Evolutionary conservation across 441 rosid species (phyloP), one percentile per base, ranked within the genome.

Genomic region (Erysimum cheiri): DNA sequence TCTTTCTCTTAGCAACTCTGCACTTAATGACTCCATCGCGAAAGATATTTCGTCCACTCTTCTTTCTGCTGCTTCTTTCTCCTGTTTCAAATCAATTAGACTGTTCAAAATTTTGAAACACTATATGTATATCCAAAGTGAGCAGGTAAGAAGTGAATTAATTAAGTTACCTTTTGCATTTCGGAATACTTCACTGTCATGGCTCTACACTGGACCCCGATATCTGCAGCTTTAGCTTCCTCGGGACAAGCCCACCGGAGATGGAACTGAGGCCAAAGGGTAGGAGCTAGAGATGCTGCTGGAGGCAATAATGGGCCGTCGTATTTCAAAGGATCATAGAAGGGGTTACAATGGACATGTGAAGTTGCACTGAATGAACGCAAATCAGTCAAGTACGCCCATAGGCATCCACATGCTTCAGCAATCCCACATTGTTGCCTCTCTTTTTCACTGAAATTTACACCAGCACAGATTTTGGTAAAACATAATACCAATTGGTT

Each of bases 281-380:
- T 91, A 52, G 98, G 99, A 55, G 99, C 96, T 62, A 95, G 82
- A 78, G 98, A 95, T 78, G 99, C 99, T 22, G 99, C 99, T 7
- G 98, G 96, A 69, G 96, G 97, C 56, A 87, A 63, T 64, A 95
- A 83, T 31, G 92, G 79, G 46, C 83, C 84, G 32, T 81, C 63
- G 60, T 88, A 87, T 79, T 79, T 91, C 36, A 72, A 52, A 46
- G 88, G 87, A 77, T 91, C 85, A 70, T 89, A 96, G 63, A 92
- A 88, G 49, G 87, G 88, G 81, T 96, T 96, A 80, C 78, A 81
- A 79, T 93, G 99, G 62, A 73, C 79, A 77, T 93, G 96, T 55
- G 88, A 83, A 46, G 83, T 79, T 70, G 85, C 91, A 67, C 74
- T 82, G 1, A 73, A 81, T 58, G 82, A 76, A 73, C 97, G 97